phyloP scores from a whole-genome alignment of 2,329 filamentous ascomycete species.

The Phyllosticta citrichinensis region DNA sequence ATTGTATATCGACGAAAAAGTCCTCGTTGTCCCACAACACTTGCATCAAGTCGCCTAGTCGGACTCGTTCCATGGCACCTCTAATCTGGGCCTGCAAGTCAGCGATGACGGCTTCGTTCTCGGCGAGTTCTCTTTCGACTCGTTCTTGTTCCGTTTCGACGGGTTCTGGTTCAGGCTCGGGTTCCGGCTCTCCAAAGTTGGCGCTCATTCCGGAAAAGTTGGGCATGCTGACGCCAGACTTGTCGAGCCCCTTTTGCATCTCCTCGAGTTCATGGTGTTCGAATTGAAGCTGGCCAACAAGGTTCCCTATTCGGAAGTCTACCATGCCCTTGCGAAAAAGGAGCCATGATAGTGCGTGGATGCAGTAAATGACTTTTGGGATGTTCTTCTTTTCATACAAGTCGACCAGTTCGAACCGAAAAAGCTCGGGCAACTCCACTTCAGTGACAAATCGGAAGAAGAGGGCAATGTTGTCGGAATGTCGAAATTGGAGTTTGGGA shows the following conservation, averaged over 20 bases:
- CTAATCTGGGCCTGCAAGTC: constrained; percentile 83
- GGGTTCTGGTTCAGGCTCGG: constrained; percentile 60
- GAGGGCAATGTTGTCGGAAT: constrained; percentile 94
- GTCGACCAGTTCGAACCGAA: constrained; percentile 94
- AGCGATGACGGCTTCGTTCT: constrained; percentile 60
- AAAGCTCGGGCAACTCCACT: constrained; percentile 85
- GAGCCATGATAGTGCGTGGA: constrained; percentile 96
- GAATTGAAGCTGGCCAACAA: constrained; percentile 93
- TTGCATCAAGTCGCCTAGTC: constrained; percentile 76
- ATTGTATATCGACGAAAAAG: constrained; percentile 69
- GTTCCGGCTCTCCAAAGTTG: constrained; percentile 78
- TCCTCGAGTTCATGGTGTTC: constrained; percentile 96
- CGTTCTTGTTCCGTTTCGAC: constrained; percentile 84
- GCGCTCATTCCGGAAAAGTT: constrained; percentile 97
- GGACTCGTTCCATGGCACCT: constrained; percentile 67
- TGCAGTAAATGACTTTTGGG: constrained; percentile 97
- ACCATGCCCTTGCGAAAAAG: constrained; percentile 90
- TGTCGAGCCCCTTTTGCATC: constrained; percentile 93
- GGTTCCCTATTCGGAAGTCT: constrained; percentile 89
- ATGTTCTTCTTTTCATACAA: constrained; percentile 99
- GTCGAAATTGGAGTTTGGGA: constrained; percentile 78
- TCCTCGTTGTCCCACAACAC: constrained; percentile 78
- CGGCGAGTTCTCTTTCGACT: constrained; percentile 68
- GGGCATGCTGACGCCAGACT: constrained; percentile 89
- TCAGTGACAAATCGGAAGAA: constrained; percentile 93